A percentile compares a stretch with the other conserved stretches of the same genome.
phyloP scores from a whole-genome alignment of 2,329 filamentous ascomycete genomes.

The Clonostachys byssicola region DNA sequence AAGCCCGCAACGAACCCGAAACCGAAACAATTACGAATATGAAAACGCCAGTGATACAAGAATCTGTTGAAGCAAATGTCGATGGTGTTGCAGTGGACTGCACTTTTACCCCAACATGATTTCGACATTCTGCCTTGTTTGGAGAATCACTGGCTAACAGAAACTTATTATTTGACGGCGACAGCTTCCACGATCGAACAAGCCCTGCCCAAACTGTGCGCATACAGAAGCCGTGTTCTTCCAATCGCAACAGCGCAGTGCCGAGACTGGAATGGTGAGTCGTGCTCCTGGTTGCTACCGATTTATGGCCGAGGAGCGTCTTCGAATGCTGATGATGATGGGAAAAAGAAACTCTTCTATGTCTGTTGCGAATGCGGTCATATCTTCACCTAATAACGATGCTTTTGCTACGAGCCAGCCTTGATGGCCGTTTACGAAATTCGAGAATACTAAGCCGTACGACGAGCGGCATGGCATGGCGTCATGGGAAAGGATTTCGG shows the following conservation, averaged over 20 bases:
- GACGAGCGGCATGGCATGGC: no score
- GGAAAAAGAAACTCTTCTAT: slow-evolving; percentile 76
- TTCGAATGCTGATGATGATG: slow-evolving; percentile 5
- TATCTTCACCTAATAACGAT: slow-evolving; percentile 47
- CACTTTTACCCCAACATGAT: not conserved
- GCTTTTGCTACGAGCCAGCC: not conserved
- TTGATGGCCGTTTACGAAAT: no score
- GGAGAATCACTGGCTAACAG: slow-evolving; percentile 36
- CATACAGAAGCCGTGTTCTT: slow-evolving; percentile 96
- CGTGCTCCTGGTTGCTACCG: not conserved
- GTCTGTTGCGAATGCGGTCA: slow-evolving; percentile 93
- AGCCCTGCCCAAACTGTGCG: slow-evolving; percentile 78
- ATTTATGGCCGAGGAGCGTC: not conserved
- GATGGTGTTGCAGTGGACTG: no score
- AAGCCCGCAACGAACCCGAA: no score
- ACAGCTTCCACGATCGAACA: slow-evolving; percentile 88
- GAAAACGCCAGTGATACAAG: no score
- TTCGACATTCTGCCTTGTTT: slow-evolving; percentile 6
- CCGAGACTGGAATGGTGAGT: slow-evolving; percentile 96
- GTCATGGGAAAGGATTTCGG: no score
- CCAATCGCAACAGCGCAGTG: slow-evolving; percentile 95
- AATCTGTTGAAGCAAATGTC: no score
- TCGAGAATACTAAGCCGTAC: no score
- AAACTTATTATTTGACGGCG: slow-evolving; percentile 26
- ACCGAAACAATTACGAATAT: no score